Conservation (phyloP, 2,329 filamentous ascomycete genomes). For the Furcasterigmium furcatum region DNA sequence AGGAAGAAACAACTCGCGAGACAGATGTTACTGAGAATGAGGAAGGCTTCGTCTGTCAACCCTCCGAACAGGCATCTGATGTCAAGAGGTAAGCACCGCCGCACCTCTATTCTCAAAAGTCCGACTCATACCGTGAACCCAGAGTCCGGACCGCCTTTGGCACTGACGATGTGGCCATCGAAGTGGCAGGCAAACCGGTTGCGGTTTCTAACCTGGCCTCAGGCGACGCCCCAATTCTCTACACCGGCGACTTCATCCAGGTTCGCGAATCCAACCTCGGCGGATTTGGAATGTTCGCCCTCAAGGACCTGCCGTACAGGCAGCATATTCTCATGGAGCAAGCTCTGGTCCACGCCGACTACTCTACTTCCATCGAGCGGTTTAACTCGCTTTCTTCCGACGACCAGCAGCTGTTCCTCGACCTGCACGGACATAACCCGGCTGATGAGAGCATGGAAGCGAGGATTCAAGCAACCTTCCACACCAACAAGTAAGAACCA, state of each 20-base stretch:
- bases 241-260: slow-evolving; percentile 35
- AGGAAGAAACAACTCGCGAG: no score
- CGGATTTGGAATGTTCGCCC: slow-evolving; percentile 46
- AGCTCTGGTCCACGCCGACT: slow-evolving; percentile 33
- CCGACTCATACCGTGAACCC: no score
- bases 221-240: slow-evolving; percentile 13
- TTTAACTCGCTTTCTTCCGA: slow-evolving; percentile 20
- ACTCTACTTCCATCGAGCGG: slow-evolving; percentile 13
- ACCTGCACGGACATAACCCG: slow-evolving; percentile 31
- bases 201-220: not conserved
- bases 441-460: slow-evolving; percentile 20
- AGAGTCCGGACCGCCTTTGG: not conserved
- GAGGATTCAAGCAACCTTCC: slow-evolving; percentile 33
- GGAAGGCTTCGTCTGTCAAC: no score
- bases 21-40: no score
- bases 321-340: slow-evolving; percentile 41
- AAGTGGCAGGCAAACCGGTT: not conserved
- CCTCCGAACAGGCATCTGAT: not conserved
- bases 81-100: not conserved
- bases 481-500: slow-evolving; percentile 47
- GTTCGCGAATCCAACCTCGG: slow-evolving; percentile 35
- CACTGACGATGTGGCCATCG: not conserved
- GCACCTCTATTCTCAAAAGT: no score
- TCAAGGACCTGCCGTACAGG: slow-evolving; percentile 27
- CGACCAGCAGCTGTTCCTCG: slow-evolving; percentile 27